A percentile compares a stretch with the other conserved stretches of the same genome.
Evolutionary conservation across 2,329 filamentous ascomycete genomes (phyloP).

Genomic region (Cladosporium sp.): DNA sequence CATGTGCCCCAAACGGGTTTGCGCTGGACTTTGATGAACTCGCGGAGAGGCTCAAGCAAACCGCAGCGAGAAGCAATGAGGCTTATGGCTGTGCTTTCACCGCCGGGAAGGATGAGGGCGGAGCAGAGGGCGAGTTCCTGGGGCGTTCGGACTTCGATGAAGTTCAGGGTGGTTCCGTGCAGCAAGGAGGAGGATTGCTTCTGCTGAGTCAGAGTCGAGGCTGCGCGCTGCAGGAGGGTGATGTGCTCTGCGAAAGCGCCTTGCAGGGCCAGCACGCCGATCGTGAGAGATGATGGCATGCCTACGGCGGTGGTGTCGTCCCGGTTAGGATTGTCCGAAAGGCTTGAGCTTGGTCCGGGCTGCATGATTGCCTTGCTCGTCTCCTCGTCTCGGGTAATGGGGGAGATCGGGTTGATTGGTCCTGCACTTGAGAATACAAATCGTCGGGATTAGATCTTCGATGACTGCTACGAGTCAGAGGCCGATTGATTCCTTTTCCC

Average conservation of each 20-base stretch:
- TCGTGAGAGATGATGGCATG: slow-evolving; percentile 38
- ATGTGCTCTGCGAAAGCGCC: slow-evolving; percentile 91
- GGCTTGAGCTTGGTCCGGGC: not conserved
- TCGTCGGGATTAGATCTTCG: not conserved
- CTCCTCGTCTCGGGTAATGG: too few species aligned
- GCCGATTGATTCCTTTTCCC: not conserved
- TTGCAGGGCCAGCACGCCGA: slow-evolving; percentile 73
- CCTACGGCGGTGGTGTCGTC: not conserved
- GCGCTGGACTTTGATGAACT: slow-evolving; percentile 82
- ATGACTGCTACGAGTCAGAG: not conserved
- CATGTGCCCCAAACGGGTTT: slow-evolving; percentile 95
- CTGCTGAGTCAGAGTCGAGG: slow-evolving; percentile 27
- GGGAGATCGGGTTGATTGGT: not conserved
- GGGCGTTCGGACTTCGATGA: slow-evolving; percentile 76
- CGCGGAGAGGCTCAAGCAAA: slow-evolving; percentile 74
- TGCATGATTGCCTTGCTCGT: not conserved
- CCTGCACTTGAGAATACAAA: not conserved
- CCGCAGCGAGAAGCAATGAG: slow-evolving; percentile 78
- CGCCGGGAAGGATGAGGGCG: slow-evolving; percentile 84
- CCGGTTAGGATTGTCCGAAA: not conserved
- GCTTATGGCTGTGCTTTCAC: slow-evolving; percentile 91
- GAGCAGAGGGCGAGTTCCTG: slow-evolving; percentile 69
- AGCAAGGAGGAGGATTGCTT: not conserved
- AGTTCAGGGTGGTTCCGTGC: slow-evolving; percentile 34
- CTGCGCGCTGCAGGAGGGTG: slow-evolving; percentile 66